Percentiles rank a stretch among this genome's conserved stretches.
Evolutionary conservation across 2,329 filamentous ascomycete genomes (phyloP).

Genomic region (Botrytis paeoniae): DNA sequence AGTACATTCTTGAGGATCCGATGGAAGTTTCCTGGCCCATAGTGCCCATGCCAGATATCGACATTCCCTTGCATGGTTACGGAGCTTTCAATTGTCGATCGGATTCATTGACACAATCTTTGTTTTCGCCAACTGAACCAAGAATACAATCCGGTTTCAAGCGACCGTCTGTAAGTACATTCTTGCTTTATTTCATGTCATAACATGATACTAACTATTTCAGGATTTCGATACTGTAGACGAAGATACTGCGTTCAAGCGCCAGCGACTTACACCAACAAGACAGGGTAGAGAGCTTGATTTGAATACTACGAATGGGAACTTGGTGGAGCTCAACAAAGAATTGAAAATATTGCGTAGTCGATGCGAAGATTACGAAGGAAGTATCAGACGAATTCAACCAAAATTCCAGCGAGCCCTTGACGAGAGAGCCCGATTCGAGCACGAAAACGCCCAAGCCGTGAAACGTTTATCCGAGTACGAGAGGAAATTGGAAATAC

Average conservation of each 20-base stretch:
- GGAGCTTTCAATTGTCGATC: not conserved
- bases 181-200: not conserved
- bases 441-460: conserved; percentile 41
- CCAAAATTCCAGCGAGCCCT: conserved; percentile 49
- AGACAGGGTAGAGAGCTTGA: conserved; percentile 7
- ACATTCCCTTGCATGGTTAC: conserved; percentile 1
- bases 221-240: conserved; percentile 16
- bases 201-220: not conserved
- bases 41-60: conserved; percentile 29
- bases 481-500: conserved; percentile 26
- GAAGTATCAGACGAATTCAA: conserved; percentile 46
- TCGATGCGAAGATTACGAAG: conserved; percentile 47
- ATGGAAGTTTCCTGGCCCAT: conserved; percentile 28
- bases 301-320: conserved; percentile 28
- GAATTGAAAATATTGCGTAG: conserved; percentile 46
- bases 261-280: conserved; percentile 13
- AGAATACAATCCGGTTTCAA: conserved; percentile 14
- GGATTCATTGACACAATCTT: not conserved
- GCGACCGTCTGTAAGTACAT: conserved; percentile 19
- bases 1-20: conserved; percentile 25
- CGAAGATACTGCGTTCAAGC: conserved; percentile 4
- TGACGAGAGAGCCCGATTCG: conserved; percentile 50
- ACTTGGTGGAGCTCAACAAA: conserved; percentile 41
- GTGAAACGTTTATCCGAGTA: conserved; percentile 23
- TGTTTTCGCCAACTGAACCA: conserved; percentile 11